Percentiles rank a stretch among this genome's conserved stretches.
These are phyloP conservation scores for Zasmidium cellare DNA, from an alignment of 2,329 filamentous ascomycete species.

Conservation along the genomic window DNA sequence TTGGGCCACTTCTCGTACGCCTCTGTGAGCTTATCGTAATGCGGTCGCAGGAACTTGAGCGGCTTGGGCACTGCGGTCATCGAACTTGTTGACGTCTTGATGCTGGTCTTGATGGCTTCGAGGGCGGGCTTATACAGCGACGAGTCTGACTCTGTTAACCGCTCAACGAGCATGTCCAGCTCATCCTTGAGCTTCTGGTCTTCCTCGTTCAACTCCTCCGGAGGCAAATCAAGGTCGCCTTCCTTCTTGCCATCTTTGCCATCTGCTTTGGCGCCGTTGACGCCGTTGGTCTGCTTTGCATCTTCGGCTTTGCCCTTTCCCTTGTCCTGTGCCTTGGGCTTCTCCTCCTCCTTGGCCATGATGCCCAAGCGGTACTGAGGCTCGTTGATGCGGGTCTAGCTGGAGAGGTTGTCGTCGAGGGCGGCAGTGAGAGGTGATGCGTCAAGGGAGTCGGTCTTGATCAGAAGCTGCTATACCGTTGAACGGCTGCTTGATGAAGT, in stretches of 20 bases:
- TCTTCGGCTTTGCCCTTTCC: conserved; percentile 88
- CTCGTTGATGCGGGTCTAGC: conserved; percentile 1
- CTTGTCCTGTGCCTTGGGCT: conserved; percentile 83
- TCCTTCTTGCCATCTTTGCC: conserved; percentile 71
- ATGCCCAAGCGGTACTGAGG: conserved; percentile 40
- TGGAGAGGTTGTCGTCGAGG: background rate
- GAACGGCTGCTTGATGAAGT: background rate
- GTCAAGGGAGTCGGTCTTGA: no score
- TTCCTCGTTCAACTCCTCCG: conserved; percentile 94
- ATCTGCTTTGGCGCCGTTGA: conserved; percentile 54
- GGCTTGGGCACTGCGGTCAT: conserved; percentile 99
- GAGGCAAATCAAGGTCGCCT: conserved; percentile 68
- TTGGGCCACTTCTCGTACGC: conserved; percentile 87
- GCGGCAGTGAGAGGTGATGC: background rate
- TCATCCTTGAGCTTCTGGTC: conserved; percentile 98
- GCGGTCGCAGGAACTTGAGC: conserved; percentile 93
- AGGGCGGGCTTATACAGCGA: conserved; percentile 88
- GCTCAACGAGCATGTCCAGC: conserved; percentile 95
- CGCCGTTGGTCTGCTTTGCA: conserved; percentile 60
- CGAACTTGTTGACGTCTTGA: conserved; percentile 98
- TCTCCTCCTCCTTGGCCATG: conserved; percentile 91
- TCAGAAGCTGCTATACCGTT: no score
- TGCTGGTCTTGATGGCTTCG: conserved; percentile 95
- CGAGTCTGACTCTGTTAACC: conserved; percentile 83
- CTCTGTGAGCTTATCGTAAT: conserved; percentile 86